These are phyloP conservation scores for Danielia oregonensis DNA, from an alignment of 805 yeast species.

Conservation along the genomic window DNA sequence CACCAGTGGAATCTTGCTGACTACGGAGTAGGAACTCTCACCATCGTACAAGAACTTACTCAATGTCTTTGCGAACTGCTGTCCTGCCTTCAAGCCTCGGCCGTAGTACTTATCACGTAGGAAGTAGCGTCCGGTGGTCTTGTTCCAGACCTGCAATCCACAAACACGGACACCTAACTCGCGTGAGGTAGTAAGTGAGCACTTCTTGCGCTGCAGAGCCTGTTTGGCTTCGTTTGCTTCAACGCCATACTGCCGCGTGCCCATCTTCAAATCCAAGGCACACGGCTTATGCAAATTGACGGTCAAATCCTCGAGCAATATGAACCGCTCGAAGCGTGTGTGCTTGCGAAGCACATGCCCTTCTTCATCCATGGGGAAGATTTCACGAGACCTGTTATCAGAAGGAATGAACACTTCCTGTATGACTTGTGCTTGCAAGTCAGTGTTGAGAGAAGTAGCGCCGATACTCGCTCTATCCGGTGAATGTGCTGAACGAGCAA, in stretches of 20 bases:
- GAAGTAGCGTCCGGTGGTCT: conserved; percentile 37
- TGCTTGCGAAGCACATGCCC: conserved; percentile 30
- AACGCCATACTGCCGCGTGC: conserved; percentile 97
- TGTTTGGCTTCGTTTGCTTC: conserved; percentile 75
- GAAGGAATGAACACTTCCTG: conserved; percentile 40
- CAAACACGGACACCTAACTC: conserved; percentile 87
- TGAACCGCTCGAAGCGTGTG: conserved; percentile 72
- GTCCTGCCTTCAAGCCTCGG: conserved; percentile 64
- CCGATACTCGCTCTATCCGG: conserved; percentile 22
- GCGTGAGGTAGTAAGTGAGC: conserved; percentile 76
- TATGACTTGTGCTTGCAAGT: conserved; percentile 35
- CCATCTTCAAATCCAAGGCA: conserved; percentile 95
- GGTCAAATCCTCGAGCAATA: conserved; percentile 86
- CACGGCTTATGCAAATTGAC: conserved; percentile 80
- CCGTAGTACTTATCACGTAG: conserved; percentile 92
- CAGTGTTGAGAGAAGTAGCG: conserved; percentile 34
- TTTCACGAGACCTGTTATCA: conserved; percentile 34
- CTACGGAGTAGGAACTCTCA: conserved; percentile 48
- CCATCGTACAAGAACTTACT: conserved; percentile 83
- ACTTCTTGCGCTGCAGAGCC: conserved; percentile 75
- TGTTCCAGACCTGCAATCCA: conserved; percentile 65
- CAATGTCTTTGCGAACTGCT: conserved; percentile 71
- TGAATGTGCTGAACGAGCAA: conserved; percentile 4
- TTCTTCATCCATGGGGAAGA: conserved; percentile 47
- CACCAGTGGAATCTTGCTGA: conserved; percentile 63